Conservation (phyloP, 2,329 filamentous ascomycete species). For the Sclerotinia borealis region DNA sequence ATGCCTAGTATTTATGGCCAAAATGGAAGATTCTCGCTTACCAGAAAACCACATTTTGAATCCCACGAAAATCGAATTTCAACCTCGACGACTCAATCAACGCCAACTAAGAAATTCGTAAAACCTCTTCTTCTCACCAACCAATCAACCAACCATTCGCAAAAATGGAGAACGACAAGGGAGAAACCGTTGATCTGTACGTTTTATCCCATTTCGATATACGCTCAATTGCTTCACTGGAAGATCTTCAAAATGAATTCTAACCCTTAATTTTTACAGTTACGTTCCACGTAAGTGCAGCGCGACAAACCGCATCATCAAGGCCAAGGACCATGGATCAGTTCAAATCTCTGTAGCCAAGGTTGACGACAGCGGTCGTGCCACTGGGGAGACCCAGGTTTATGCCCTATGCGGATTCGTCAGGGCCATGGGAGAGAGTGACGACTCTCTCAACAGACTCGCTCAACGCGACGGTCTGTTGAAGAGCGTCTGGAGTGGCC, state of each 20-base stretch:
- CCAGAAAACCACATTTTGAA: conserved; percentile 9
- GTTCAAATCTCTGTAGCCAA: conserved; percentile 97
- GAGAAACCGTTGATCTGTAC: conserved; percentile 99
- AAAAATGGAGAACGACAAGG: conserved; percentile 99
- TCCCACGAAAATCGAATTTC: conserved; percentile 24
- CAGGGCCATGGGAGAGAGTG: conserved; percentile 94
- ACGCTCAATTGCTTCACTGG: not conserved
- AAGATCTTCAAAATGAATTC: not conserved
- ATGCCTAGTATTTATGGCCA: not conserved
- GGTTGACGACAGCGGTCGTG: conserved; percentile 96
- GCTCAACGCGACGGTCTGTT: conserved; percentile 93
- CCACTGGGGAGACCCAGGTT: conserved; percentile 92
- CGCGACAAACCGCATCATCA: conserved; percentile 99
- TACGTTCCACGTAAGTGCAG: conserved; percentile 99
- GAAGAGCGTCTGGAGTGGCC: conserved; percentile 89
- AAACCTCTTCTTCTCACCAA: conserved; percentile 19
- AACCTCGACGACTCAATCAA: conserved; percentile 26
- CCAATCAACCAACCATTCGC: conserved; percentile 35
- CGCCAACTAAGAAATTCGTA: conserved; percentile 11
- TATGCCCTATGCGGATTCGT: conserved; percentile 98
- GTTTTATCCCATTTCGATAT: conserved; percentile 33
- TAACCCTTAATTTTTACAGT: conserved; percentile 41
- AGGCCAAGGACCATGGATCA: conserved; percentile 98
- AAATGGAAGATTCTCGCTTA: conserved; percentile 12
- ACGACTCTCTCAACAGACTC: conserved; percentile 93